Base-by-base conservation (phyloP, 2,329 filamentous ascomycete species). In the Lecanoromycetidae sp. region DNA sequence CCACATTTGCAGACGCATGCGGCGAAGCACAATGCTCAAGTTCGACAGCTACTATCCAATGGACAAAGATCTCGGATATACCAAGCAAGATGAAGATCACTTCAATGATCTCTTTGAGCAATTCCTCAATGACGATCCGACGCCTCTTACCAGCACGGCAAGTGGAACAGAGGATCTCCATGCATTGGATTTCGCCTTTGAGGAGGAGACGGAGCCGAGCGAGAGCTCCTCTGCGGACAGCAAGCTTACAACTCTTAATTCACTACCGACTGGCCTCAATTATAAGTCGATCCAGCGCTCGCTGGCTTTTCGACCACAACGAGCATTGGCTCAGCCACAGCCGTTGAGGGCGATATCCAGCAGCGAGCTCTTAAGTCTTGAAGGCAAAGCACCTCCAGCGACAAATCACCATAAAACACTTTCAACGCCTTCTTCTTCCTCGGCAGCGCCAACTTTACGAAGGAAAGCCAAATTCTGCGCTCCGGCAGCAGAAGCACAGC, bases 21-120 rank as follows among this genome's bases (percentile, higher is more conserved):
- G 32, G 43, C 8, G 19, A 33, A 26, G 44, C 44, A 54, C 33
- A 41, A 60, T 60, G 57, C 54, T 56, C 36, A 48, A 54, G n/a
- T 54, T 56, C 39, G 54, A 49, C 44, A 58, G 63, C 49, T 66
- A 69, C 58, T 68, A 67, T 61, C 56, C 69, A 54, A 61, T 63
- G 59, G 66, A 72, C 65, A 76, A 73, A 70, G 67, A 67, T 51
- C 61, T 64, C 57, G 69, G 72, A 48, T 71, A 71, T 66, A 68
- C 72, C 55, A 63, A 63, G 51, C 63, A 67, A 54, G 65, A 63
- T 42, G 65, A 71, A 51, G 75, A 78, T 59, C 68, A 75, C 50
- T 71, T 71, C 62, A 73, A 74, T 63, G 73, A 75, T 60, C 68
- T 80, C 62, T 80, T 82, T 67, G 75, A 78, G 57, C 71, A 79